These are phyloP conservation scores for Entomortierella beljakovae DNA, from an alignment of 192 early-diverging fungal species.

Conservation along the genomic window DNA sequence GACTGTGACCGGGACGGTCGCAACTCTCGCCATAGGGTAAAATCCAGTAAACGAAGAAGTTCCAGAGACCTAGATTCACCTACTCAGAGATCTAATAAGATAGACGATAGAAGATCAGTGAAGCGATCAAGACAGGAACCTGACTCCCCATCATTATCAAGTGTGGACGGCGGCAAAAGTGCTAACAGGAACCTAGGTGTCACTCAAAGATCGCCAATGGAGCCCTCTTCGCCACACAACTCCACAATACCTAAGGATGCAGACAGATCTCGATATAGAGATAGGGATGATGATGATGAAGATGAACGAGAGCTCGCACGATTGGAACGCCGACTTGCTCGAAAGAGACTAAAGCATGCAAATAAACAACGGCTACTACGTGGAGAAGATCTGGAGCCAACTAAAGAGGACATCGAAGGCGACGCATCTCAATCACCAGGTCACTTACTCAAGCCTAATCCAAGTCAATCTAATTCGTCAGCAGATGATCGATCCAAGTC, in stretches of 20 bases:
- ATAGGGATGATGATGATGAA: constrained; percentile 18
- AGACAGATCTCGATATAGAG: constrained; percentile 4
- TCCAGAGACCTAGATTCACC: constrained; percentile 24
- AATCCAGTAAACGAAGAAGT: constrained; percentile 38
- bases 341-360: constrained; percentile 28
- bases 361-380: constrained; percentile 20
- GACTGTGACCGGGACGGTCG: constrained; percentile 22
- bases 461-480: constrained; percentile 1
- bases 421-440: background rate
- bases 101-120: background rate
- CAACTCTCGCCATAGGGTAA: constrained; percentile 10
- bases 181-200: background rate
- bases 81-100: constrained; percentile 6
- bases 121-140: constrained; percentile 33
- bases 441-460: constrained; percentile 24
- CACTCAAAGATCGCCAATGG: constrained; percentile 3
- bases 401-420: background rate
- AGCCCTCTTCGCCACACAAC: constrained; percentile 9
- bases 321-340: constrained; percentile 34
- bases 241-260: background rate
- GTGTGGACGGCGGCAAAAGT: background rate
- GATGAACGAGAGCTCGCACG: constrained; percentile 21
- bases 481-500: constrained; percentile 9
- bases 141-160: constrained; percentile 11
- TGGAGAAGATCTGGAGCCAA: constrained; percentile 7